phyloP scores from a whole-genome alignment of 148 eudicot species.

The Vaccinium darrowii region DNA sequence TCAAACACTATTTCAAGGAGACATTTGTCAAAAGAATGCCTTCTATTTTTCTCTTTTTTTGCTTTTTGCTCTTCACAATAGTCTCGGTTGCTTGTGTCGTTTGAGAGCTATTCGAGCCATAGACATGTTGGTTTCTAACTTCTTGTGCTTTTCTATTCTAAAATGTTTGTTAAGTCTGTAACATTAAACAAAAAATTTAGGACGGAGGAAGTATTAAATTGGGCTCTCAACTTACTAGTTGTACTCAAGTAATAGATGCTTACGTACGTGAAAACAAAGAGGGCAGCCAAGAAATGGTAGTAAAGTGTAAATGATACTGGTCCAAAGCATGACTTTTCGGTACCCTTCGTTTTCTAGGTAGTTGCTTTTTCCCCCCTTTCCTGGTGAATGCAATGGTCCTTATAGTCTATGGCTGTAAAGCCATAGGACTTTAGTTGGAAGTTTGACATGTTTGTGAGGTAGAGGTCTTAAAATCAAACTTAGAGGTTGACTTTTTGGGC shows the following conservation, averaged over 20 bases:
- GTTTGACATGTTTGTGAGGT: neutral
- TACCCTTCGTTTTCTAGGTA: neutral
- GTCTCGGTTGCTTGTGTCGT: too few species aligned
- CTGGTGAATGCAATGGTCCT: neutral
- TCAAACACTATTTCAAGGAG: neutral
- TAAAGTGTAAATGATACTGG: neutral
- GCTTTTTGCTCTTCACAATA: neutral
- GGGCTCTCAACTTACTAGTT: too few species aligned
- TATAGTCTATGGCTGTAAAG: neutral
- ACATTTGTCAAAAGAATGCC: neutral
- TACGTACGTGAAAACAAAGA: neutral
- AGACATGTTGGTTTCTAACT: neutral
- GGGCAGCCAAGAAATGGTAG: neutral
- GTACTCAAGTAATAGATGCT: too few species aligned
- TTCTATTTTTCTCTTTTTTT: neutral
- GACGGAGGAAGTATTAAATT: too few species aligned
- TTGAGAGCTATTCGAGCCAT: neutral
- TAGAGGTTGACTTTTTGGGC: neutral
- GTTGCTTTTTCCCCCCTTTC: neutral
- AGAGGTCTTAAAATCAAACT: neutral
- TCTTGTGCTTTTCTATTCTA: neutral
- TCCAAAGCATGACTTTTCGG: neutral
- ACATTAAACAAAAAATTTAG: too few species aligned
- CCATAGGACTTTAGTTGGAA: neutral
- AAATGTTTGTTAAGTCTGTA: too few species aligned